phyloP scores from a whole-genome alignment of 2,329 filamentous ascomycete species.

The Phaeophleospora eucalypticola region DNA sequence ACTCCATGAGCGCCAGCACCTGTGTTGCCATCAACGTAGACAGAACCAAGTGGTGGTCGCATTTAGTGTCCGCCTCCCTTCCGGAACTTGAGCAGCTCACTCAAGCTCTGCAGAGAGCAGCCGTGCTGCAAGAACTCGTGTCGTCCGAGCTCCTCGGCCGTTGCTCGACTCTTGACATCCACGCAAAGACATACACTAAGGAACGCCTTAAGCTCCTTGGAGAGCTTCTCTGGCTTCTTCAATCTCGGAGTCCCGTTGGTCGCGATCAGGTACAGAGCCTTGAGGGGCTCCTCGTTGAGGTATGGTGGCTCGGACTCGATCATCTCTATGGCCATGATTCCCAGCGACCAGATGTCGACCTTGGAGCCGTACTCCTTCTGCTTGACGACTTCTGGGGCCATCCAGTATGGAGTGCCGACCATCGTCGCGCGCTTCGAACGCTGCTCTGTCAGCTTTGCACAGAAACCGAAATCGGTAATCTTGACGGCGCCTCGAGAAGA shows the following conservation, averaged over 20 bases:
- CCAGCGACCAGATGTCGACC: slow-evolving; percentile 97
- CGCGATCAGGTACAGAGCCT: slow-evolving; percentile 94
- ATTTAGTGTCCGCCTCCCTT: slow-evolving; percentile 59
- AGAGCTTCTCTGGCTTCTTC: slow-evolving; percentile 97
- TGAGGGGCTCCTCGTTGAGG: slow-evolving; percentile 94
- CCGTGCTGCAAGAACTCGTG: slow-evolving; percentile 95
- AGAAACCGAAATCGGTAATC: slow-evolving; percentile 96
- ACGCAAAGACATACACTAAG: slow-evolving; percentile 94
- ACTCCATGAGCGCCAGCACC: no score
- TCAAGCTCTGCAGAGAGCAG: slow-evolving; percentile 75
- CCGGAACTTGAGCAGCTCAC: slow-evolving; percentile 78
- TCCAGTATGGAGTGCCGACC: slow-evolving; percentile 99
- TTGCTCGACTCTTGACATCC: slow-evolving; percentile 90
- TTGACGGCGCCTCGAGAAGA: slow-evolving; percentile 95
- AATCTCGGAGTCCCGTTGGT: slow-evolving; percentile 94
- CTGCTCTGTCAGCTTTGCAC: slow-evolving; percentile 93
- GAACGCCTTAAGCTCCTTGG: slow-evolving; percentile 97
- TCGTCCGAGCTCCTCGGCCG: slow-evolving; percentile 79
- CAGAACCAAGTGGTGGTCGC: not conserved
- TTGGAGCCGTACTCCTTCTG: slow-evolving; percentile 98
- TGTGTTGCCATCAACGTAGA: no score
- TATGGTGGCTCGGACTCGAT: slow-evolving; percentile 98
- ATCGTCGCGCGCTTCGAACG: slow-evolving; percentile 98
- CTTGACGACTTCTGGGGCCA: slow-evolving; percentile 98
- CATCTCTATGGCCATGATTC: slow-evolving; percentile 99